Evolutionary conservation across 108 stramenopile genomes (phyloP), one percentile per base, ranked within the genome.

Genomic region (Nitzschia putrida): DNA sequence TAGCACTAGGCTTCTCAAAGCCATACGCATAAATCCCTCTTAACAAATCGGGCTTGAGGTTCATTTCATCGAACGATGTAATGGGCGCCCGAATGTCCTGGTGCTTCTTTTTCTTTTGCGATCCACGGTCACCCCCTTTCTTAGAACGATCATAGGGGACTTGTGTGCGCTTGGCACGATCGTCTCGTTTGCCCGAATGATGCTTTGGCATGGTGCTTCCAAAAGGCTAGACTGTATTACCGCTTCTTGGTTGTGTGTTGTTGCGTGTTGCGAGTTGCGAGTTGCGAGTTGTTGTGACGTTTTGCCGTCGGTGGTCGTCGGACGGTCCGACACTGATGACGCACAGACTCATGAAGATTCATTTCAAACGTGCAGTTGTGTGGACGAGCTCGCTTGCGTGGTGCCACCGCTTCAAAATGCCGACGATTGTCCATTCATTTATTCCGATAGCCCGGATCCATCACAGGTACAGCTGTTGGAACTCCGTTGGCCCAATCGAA

Each of bases 1-100:
- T 98, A 21, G 99, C 99, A 22, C 90, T 92, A 5, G 99, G 99
- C 60, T 89, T 90, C 70, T 98, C 98, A 69, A 97, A 99, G 16
- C 93, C 97, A 66, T 96, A 97, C 18, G 95, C 96, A 77, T 98
- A 99, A 54, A 98, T 93, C 20, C 99, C 99, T 11, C 86, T 85
- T 7, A 95, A 66, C 45, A 95, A 58, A 57, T 81, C 79, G 0
- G 85, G 84, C 65, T 91, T 91, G 41, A 95, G 78, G 9, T 85
- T 71, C 89, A 94, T 89, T 68, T 82, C 88, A 61, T 95, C 93
- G 72, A 95, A 95, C 20, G 89, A 88, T 1, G 87, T 65, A 34
- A 86, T 84, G 10, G 90, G 89, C 14, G 88, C 60, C 43, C 42
- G 20, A 11, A n/a, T 40, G 23, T 25, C 7, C 41, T 39, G 47